These are phyloP conservation scores for Neurospora sp. DNA, from an alignment of 495 filamentous ascomycete genomes.

Conservation along the genomic window DNA sequence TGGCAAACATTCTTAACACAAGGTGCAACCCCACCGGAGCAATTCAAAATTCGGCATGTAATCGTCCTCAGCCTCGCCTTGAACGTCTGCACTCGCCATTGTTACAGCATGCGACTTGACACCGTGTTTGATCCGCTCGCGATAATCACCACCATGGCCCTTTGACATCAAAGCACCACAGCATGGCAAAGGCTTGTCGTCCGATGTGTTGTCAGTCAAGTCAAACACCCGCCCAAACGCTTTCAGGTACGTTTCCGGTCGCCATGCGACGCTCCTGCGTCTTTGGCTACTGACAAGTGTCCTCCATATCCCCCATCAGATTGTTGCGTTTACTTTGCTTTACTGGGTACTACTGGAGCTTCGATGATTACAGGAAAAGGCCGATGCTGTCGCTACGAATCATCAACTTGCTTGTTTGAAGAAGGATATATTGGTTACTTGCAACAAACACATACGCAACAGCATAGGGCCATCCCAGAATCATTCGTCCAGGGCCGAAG, in stretches of 20 bases:
- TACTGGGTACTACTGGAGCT: background rate
- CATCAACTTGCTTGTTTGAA: background rate
- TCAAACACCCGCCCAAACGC: background rate
- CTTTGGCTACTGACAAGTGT: background rate
- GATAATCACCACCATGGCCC: background rate
- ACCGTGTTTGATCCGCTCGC: background rate
- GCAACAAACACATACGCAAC: background rate
- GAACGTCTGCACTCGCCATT: constrained; percentile 7
- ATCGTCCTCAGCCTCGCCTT: constrained; percentile 5
- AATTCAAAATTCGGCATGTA: constrained; percentile 4
- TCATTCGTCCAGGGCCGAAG: background rate
- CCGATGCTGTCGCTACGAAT: background rate
- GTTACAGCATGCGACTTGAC: constrained; percentile 13
- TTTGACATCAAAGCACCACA: background rate
- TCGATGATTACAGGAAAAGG: background rate
- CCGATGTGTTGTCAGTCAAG: background rate
- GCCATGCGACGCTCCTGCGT: background rate
- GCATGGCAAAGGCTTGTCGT: background rate
- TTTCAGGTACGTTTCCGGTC: background rate
- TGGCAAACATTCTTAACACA: constrained; percentile 6
- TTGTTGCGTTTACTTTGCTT: background rate
- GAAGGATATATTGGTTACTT: background rate
- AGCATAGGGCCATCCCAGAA: background rate
- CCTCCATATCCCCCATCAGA: background rate
- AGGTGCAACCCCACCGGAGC: constrained; percentile 1